Evolutionary conservation across 805 yeast genomes (phyloP), one percentile per base, ranked within the genome.

Genomic region (Metschnikowia chrysomelidarum): DNA sequence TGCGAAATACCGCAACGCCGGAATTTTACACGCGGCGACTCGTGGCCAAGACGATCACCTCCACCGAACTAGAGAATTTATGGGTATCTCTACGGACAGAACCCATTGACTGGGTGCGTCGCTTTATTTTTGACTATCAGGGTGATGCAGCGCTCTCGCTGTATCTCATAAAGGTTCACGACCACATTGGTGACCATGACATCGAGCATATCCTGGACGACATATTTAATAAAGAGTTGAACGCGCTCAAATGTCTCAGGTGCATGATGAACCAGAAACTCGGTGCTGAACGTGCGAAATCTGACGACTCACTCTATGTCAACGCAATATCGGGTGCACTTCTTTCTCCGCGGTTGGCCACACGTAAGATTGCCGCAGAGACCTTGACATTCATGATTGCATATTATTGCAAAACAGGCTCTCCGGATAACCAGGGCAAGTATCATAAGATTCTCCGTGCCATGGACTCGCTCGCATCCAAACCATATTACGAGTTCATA

Each of bases 21-120:
- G 87, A 78, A 44, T 79, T 75, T 49, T 91, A 84, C 57, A 88
- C 91, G 12, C 74, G 83, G 34, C 73, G 74, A 41, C 70, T 93
- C 44, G 71, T 89, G 53, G 80, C 83, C 23, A 82, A 83, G 49
- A 61, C 76, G 20, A 78, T 89, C 35, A 68, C 84, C 1, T 64
- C 78, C 4, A 77, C 76, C 34, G 87, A 89, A 56, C 66, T 91
- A 45, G 86, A 83, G 24, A 85, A 85, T 47, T 70, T 93, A 34
- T 87, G 93, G 84, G 96, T 93, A 5, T 87, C 95, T 30, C 67
- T 91, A 27, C 77, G 98, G 45, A 87, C 98, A 0, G 98, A 91
- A 55, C 88, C 89, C 16, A 64, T 67, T 13, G 71, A 63, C 38
- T 91, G 98, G 97, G 93, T 87, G 0, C 70, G 76, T 31, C 71